Base-by-base conservation (phyloP, 345 rosid genomes). In the Adansonia digitata region DNA sequence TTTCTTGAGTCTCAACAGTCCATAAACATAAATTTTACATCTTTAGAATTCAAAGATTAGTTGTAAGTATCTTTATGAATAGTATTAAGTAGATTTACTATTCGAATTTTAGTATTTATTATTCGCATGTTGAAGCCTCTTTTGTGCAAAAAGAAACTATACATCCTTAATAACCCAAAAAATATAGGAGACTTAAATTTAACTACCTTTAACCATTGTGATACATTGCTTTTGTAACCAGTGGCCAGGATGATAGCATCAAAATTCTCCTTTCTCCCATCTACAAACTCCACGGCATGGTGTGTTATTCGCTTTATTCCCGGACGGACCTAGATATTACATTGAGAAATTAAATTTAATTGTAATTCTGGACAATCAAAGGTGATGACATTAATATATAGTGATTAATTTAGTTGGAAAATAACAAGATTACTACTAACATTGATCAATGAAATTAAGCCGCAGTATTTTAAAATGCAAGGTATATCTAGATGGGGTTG, bases 231-330 rank as follows among this genome's bases (percentile, higher is more conserved):
- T 83, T 81, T 94, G 81, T 88, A 94, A 9, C 98, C 98, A 0
- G 98, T 92, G 43, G 98, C 98, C 5, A 94, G 88, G 67, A 94
- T 82, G 39, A 94, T 88, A 46, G 90, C 91, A 40, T 94, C 98
- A 20, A 88, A 92, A 35, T 73, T 83, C 74, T 83, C 91, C 1
- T 69, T 77, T 67, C 75, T 85, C 42, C 97, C 97, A 75, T 92
- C 87, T n/a, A 85, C 84, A 84, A 94, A 94, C 81, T 94, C 97
- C 57, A 74, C 98, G 2, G 79, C 77, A 31, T 79, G 61, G 46
- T 60, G 43, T 71, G 73, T 77, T 78, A 92, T 59, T 70, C 86
- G 84, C 86, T 87, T 87, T 64, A 94, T 80, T 45, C 85, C 97
- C 5, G 71, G 84, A 17, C 39, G 86, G 53, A 90, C 95, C 98